phyloP scores from a whole-genome alignment of 129 eudicot species.

The Saussurea involucrata region DNA sequence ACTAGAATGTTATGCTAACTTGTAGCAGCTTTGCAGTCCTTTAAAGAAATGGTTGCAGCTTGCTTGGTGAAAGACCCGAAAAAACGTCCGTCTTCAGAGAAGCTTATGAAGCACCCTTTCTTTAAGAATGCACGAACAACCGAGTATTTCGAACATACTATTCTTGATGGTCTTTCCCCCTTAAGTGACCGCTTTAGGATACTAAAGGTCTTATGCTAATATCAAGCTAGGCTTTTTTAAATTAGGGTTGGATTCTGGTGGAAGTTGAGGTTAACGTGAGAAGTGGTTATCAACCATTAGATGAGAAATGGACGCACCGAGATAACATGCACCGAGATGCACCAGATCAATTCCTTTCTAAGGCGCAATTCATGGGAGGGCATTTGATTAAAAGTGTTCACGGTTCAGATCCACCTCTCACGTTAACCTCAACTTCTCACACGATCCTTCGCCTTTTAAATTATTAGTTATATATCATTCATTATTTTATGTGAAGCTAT shows the following conservation, averaged over 20 bases:
- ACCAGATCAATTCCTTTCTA: no score
- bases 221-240: background rate
- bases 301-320: no score
- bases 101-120: constrained; percentile 88
- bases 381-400: no score
- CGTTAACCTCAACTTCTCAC: no score
- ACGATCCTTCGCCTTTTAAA: no score
- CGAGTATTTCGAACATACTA: constrained; percentile 61
- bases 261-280: no score
- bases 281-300: no score
- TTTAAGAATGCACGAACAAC: constrained; percentile 75
- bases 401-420: no score
- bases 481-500: background rate
- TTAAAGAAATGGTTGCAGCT: constrained; percentile 90
- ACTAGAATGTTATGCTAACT: constrained; percentile 27
- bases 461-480: background rate
- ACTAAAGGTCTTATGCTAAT: constrained; percentile 64
- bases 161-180: constrained; percentile 70
- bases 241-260: no score
- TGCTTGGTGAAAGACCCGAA: constrained; percentile 98
- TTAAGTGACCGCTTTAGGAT: constrained; percentile 81
- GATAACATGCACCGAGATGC: no score
- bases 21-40: constrained; percentile 56
- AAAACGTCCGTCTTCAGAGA: constrained; percentile 88
- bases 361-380: no score